Evolutionary conservation across 129 eudicot species (phyloP).

Genomic region (Mikania micrantha): DNA sequence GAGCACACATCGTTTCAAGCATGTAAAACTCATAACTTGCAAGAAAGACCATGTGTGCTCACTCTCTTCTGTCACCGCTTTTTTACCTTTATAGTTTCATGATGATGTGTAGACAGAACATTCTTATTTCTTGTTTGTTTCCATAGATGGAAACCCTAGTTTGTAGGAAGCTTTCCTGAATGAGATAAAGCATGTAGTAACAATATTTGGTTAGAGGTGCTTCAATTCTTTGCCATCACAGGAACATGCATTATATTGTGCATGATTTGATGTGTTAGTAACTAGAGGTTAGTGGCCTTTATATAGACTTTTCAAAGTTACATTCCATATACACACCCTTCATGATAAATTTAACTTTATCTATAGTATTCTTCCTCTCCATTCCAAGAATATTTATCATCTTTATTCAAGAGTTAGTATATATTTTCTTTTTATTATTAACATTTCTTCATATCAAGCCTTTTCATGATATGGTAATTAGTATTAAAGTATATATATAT

Average conservation of each 20-base stretch:
- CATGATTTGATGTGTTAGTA: slow-evolving; percentile 33
- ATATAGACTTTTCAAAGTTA: slow-evolving; percentile 36
- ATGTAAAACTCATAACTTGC: slow-evolving; percentile 5
- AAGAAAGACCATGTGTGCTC: slow-evolving; percentile 31
- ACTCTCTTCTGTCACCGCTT: slow-evolving; percentile 31
- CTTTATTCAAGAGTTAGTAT: neutral
- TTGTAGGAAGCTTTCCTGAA: neutral
- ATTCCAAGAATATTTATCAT: neutral
- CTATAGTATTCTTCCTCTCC: slow-evolving; percentile 2
- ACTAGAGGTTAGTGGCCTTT: slow-evolving; percentile 22
- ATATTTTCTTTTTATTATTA: neutral
- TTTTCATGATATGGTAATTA: neutral
- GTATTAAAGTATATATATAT: neutral
- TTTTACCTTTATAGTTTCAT: neutral
- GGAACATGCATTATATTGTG: slow-evolving; percentile 4
- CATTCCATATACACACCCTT: slow-evolving; percentile 20
- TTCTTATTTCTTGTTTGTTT: neutral
- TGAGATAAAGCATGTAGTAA: neutral
- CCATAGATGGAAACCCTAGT: slow-evolving; percentile 4
- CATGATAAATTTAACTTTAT: slow-evolving; percentile 31
- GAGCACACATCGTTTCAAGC: slow-evolving; percentile 69
- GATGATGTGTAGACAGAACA: neutral
- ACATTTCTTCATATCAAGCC: neutral
- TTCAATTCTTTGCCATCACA: slow-evolving; percentile 17
- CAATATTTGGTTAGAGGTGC: neutral